Evolutionary conservation across 2,329 filamentous ascomycete species (phyloP), one percentile per base, ranked within the genome.

Genomic region (Macrophomina phaseolina): DNA sequence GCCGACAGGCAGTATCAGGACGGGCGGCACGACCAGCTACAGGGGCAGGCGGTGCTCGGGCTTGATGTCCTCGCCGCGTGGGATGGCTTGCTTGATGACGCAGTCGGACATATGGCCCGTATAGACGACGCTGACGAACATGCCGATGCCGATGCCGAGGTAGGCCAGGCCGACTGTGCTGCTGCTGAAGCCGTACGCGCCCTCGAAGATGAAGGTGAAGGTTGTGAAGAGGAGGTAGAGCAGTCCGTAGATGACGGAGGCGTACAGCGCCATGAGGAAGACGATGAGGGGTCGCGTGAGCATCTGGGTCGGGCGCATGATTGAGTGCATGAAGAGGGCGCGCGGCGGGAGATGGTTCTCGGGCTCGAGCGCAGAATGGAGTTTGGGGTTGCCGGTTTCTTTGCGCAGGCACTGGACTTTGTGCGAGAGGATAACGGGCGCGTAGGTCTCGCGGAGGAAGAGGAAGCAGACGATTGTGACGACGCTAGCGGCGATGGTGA

Each of bases 251-350:
- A 81, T 76, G 55, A 85, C 67, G 4, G 82, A 79, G 66, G 81
- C 78, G 73, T 83, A 85, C 1, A 81, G 65, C 4, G 78, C 79
- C 71, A 85, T 81, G 42, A 82, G 73, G 58, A 84, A 79, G 6
- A 86, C 81, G 60, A 87, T 85, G 0, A 88, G 82, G n/a, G 85
- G 86, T 28, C 85, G 79, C 36, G 90, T 77, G 32, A 87, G 80
- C 70, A 89, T 82, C 72, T 86, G 86, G 32, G 84, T 85, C 0
- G 87, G 86, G 1, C 90, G 80, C 6, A 82, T 73, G 68, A 86
- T 81, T 38, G 80, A 76, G 78, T 16, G 75, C 68, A 71, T 9
- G 40, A 60, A 75, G 64, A 67, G 74, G 79, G 63, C 14, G 67
- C 36, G 45, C 14, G 52, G 14, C 7, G 64, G 30, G 84, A 81